Base-by-base conservation (phyloP, 75 land plant genomes). In the Chamaecyparis obtusa region DNA sequence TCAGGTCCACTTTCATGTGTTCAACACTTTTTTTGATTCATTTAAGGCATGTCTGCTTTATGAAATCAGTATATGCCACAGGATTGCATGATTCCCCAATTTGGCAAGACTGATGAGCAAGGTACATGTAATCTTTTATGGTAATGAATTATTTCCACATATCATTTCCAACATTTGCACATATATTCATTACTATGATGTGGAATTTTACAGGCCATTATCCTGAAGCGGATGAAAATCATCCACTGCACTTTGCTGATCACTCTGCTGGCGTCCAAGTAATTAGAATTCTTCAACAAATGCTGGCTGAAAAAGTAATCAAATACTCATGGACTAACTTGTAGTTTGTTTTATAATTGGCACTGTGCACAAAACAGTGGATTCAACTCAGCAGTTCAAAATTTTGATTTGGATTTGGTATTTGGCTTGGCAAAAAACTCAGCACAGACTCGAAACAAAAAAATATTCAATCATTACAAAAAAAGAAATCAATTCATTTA, bases 241-340 rank as follows among this genome's bases (percentile, higher is more conserved):
- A 96, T 83, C 99, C 99, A 35, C 84, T 95, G n/a, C 99, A 98
- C 76, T 95, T 98, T 91, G 99, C 96, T 51, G 99, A 97, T 16
- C 99, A 98, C 78, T 98, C 99, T 0, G 92, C 99, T 16, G 99
- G 99, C 75, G 99, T 92, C 11, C 99, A 98, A 87, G 99, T 98
- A 84, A 94, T 92, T 54, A 89, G 99, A 17, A 87, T 96, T 14
- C 84, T 98, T 89, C 99, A 98, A 85, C 97, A 98, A 87, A 95
- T 98, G 99, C 95, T 98, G 35, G 93, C 96, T 36, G 96, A 98
- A 79, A 96, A 97, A 94, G 99, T 96, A 72, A 30, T 64, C 64
- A 39, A 74, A 19, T n/a, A 27, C 60, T 13, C 87, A 37, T 37
- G 15, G 51, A 43, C 13, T 17, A 21, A 83, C 72, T 43, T 37